Conservation (phyloP, 768 basidiomycete genomes). For the Pisolithus marmoratus region DNA sequence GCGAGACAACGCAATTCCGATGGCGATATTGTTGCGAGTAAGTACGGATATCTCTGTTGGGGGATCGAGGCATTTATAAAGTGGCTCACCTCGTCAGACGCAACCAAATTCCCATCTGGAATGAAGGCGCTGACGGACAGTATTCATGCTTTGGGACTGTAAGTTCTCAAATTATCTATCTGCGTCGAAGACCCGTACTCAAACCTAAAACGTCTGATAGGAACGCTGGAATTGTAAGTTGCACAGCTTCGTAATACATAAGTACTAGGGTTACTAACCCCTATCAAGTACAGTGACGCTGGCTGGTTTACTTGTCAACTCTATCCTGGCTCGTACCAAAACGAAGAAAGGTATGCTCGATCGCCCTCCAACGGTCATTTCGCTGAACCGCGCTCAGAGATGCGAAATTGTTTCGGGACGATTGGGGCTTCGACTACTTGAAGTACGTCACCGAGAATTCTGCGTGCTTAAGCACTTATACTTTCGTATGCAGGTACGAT, state of each 20-base stretch:
- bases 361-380: neutral
- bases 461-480: neutral
- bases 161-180: too few relatives aligned
- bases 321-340: conserved; percentile 63
- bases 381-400: conserved; percentile 35
- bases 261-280: neutral
- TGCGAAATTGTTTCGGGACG: conserved; percentile 45
- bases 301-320: conserved; percentile 64
- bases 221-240: conserved; percentile 55
- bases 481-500: conserved; percentile 40
- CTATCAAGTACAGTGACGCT: conserved; percentile 54
- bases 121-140: conserved; percentile 52
- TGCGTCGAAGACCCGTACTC: neutral
- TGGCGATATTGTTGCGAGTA: conserved; percentile 56
- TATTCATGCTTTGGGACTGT: conserved; percentile 56
- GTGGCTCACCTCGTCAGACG: conserved; percentile 28
- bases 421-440: conserved; percentile 58
- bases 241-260: neutral
- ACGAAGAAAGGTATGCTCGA: conserved; percentile 46
- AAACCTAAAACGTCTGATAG: conserved; percentile 23
- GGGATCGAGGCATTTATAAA: too few relatives aligned
- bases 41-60: neutral
- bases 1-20: conserved; percentile 44
- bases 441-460: conserved; percentile 33
- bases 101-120: conserved; percentile 48